A percentile compares a stretch with the other conserved stretches of the same genome.
Conservation (phyloP, 176 grass and related monocot genomes). For the Alopecurus myosuroides region DNA sequence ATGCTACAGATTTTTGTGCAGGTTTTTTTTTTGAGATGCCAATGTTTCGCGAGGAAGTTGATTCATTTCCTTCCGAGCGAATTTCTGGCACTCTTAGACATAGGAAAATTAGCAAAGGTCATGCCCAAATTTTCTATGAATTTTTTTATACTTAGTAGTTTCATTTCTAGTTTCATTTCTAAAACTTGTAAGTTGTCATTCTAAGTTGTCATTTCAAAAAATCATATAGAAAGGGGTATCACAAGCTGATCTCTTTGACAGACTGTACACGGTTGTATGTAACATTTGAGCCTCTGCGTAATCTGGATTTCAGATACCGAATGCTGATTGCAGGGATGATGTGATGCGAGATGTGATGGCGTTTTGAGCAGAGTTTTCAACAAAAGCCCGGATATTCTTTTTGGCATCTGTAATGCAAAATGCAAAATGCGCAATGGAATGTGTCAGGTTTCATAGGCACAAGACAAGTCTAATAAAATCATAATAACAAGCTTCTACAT, state of each 20-base stretch:
- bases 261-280: slow-evolving; percentile 29
- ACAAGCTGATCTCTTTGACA: slow-evolving; percentile 4
- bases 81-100: no score
- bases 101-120: no score
- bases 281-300: background rate
- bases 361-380: slow-evolving; percentile 61
- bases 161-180: no score
- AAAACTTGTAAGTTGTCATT: no score
- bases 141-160: no score
- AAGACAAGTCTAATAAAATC: background rate
- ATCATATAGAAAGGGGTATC: slow-evolving; percentile 1
- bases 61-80: no score
- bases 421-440: slow-evolving; percentile 17
- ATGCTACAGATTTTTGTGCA: no score
- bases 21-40: no score
- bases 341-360: slow-evolving; percentile 70
- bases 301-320: slow-evolving; percentile 46
- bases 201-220: no score
- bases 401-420: slow-evolving; percentile 76
- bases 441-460: slow-evolving; percentile 1
- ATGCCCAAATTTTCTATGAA: no score
- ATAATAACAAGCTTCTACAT: slow-evolving; percentile 3
- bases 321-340: slow-evolving; percentile 82
- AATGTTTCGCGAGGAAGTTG: no score
- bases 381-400: slow-evolving; percentile 85